Conservation (phyloP, 2,329 filamentous ascomycete species). For the Alternaria triticina region DNA sequence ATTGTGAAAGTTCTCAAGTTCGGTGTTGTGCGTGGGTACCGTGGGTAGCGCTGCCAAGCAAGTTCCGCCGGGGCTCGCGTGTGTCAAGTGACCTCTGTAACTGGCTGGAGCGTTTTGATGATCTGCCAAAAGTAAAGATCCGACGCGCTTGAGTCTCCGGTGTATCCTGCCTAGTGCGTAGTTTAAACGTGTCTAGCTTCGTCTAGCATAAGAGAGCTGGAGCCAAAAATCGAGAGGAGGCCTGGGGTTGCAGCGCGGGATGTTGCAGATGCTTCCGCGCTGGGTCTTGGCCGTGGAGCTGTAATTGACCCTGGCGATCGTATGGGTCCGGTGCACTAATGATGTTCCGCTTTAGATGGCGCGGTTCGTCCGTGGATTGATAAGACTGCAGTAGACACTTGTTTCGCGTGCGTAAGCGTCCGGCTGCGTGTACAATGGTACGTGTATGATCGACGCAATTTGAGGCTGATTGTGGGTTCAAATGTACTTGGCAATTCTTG, state of each 20-base stretch:
- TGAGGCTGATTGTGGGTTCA: constrained; percentile 26
- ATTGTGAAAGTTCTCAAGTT: constrained; percentile 2
- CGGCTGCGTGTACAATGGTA: constrained; percentile 4
- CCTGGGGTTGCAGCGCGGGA: constrained; percentile 35
- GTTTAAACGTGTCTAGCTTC: constrained; percentile 1
- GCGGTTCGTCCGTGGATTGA: constrained; percentile 7
- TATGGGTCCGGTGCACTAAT: constrained; percentile 24
- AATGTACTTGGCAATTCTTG: constrained; percentile 32
- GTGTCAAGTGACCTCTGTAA: constrained; percentile 33
- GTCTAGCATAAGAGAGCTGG: constrained; percentile 15
- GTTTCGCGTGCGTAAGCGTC: constrained; percentile 25
- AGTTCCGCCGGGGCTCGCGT: constrained; percentile 31
- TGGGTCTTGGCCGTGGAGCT: constrained; percentile 28
- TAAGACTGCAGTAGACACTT: constrained; percentile 22
- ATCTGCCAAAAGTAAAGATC: constrained; percentile 16
- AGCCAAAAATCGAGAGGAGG: constrained; percentile 18
- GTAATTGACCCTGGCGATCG: constrained; percentile 17
- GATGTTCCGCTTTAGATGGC: constrained; percentile 25
- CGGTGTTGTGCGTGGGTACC: constrained; percentile 12
- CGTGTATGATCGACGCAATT: constrained; percentile 17
- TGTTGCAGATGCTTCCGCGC: constrained; percentile 36
- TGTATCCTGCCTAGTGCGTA: constrained; percentile 6
- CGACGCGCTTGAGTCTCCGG: constrained; percentile 10
- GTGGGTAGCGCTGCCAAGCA: constrained; percentile 25
- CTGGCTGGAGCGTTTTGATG: constrained; percentile 22